Conservation (phyloP, 2,329 filamentous ascomycete genomes). For the Neophaeococcomyces mojaviensis region DNA sequence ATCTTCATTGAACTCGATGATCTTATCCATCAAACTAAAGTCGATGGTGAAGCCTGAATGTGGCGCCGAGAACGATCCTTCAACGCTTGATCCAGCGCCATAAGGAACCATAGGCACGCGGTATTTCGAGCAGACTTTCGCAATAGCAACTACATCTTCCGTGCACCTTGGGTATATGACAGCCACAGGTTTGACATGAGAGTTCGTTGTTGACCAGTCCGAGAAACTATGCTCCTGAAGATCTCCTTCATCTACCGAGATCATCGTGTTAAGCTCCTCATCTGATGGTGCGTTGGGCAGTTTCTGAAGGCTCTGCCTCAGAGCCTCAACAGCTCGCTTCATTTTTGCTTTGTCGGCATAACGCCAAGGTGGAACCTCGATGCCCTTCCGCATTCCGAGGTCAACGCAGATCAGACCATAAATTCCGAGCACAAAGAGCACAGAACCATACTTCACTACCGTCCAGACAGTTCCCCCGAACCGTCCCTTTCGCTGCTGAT, state of each 20-base stretch:
- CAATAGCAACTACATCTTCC: constrained; percentile 57
- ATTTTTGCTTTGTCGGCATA: too few relatives aligned
- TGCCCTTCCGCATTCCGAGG: too few relatives aligned
- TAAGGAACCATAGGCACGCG: constrained; percentile 79
- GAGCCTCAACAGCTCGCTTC: too few relatives aligned
- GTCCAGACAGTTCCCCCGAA: too few relatives aligned
- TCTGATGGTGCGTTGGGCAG: too few relatives aligned
- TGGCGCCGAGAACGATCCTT: constrained; percentile 83
- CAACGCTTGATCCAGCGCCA: constrained; percentile 76
- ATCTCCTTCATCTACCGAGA: constrained; percentile 58
- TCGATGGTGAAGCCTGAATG: constrained; percentile 84
- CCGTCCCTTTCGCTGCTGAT: too few relatives aligned
- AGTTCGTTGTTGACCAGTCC: constrained; percentile 64
- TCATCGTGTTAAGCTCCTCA: constrained; percentile 45
- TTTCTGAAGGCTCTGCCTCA: too few relatives aligned
- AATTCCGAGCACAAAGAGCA: too few relatives aligned
- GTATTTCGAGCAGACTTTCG: constrained; percentile 67
- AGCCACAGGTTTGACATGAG: constrained; percentile 55
- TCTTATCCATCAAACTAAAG: constrained; percentile 78
- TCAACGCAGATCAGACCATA: too few relatives aligned
- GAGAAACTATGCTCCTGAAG: constrained; percentile 59
- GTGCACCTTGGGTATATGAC: constrained; percentile 59
- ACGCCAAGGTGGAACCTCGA: too few relatives aligned
- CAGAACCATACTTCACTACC: too few relatives aligned
- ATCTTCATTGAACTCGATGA: constrained; percentile 69